These are phyloP conservation scores for Beauveria brongniartii DNA, from an alignment of 2,329 filamentous ascomycete species.

Conservation along the genomic window DNA sequence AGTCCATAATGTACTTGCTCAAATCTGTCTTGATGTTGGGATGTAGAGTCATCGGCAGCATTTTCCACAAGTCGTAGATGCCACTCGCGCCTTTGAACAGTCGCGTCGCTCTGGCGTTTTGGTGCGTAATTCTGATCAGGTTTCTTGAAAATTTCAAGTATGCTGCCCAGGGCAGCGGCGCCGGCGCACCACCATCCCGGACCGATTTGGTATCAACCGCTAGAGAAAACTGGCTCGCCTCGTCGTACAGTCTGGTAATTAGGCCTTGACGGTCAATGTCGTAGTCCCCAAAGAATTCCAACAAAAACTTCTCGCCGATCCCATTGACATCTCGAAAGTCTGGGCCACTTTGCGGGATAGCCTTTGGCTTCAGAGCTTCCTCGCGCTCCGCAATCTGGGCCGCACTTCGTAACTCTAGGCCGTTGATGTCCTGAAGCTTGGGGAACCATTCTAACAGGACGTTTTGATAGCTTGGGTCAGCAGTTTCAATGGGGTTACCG, in stretches of 20 bases:
- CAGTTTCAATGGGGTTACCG: conserved; percentile 63
- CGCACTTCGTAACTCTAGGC: conserved; percentile 61
- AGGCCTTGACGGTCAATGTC: conserved; percentile 62
- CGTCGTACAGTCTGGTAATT: conserved; percentile 64
- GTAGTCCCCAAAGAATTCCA: conserved; percentile 64
- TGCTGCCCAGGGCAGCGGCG: conserved; percentile 55
- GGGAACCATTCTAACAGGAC: conserved; percentile 79
- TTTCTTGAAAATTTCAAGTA: conserved; percentile 78
- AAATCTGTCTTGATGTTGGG: conserved; percentile 59
- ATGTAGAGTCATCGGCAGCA: conserved; percentile 65
- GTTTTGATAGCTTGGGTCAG: conserved; percentile 51
- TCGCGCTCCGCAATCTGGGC: conserved; percentile 56
- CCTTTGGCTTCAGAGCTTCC: conserved; percentile 40
- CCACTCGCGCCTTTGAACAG: conserved; percentile 54
- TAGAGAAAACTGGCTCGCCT: conserved; percentile 65
- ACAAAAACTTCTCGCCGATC: conserved; percentile 68
- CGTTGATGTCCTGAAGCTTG: conserved; percentile 69
- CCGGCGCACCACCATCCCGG: conserved; percentile 36
- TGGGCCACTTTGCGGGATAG: conserved; percentile 55
- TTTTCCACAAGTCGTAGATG: conserved; percentile 62
- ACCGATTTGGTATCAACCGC: conserved; percentile 56
- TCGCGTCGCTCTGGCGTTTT: conserved; percentile 54
- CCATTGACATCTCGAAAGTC: conserved; percentile 67
- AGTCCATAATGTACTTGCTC: conserved; percentile 75
- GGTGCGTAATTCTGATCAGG: conserved; percentile 58